Base-by-base conservation (phyloP, 257 asterid species). In the Haberlea rhodopensis region DNA sequence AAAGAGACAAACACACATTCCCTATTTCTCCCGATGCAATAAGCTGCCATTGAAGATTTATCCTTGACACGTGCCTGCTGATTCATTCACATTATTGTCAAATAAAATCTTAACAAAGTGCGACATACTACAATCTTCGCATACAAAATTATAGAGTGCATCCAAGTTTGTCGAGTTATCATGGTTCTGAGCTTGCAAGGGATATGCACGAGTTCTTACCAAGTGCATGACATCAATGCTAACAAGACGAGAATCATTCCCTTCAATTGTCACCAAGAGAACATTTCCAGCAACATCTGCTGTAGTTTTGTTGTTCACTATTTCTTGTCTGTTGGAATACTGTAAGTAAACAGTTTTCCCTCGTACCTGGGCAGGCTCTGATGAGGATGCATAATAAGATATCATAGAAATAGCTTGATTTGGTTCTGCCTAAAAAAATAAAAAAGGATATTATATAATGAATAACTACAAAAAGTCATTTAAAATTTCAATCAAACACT, bases 241-340 rank as follows among this genome's bases (percentile, higher is more conserved):
- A 72, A 94, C 99, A 69, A 83, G 88, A 25, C 99, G 99, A 5
- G 99, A 95, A 71, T 94, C 99, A 71, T 82, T 71, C 77, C 99
- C 99, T 80, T 94, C 99, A 68, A 94, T 88, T 51, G 99, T 90
- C 63, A 90, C 97, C 82, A 90, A 80, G 49, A 94, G 87, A 27
- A 94, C 99, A 76, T 90, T 94, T 63, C 99, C 99, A 75, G 99
- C 97, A 74, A 86, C 97, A 81, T 94, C 97, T 48, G 97, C 99
- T 62, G 94, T 86, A 56, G 99, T 94, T 85, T 86, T 94, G 86
- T 90, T 94, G 99, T 94, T 90, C 89, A 90, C 97, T 76, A 94
- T 94, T 78, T 94, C 99, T 81, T 88, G 96, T 79, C 99, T 80
- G 95, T 94, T 94, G 64, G 99, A 94, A 81, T 90, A 94, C 74